Evolutionary conservation across 768 basidiomycete species (phyloP).

Genomic region (Glaciozyma antarctica): DNA sequence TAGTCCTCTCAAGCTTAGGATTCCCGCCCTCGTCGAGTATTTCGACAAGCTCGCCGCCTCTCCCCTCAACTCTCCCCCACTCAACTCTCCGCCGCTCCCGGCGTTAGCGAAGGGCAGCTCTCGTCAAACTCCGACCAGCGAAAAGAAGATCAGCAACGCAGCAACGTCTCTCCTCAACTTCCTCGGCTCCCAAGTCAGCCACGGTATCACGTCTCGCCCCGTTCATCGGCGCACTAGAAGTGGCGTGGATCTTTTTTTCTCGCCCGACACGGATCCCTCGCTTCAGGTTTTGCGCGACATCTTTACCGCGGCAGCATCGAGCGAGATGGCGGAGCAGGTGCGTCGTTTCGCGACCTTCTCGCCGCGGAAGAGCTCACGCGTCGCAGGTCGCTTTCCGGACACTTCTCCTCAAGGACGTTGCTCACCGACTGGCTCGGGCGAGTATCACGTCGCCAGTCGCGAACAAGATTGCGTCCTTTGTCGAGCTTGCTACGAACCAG

Average conservation of each 20-base stretch:
- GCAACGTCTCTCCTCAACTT: background rate
- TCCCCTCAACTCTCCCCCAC: no score
- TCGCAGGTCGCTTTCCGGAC: constrained; percentile 9
- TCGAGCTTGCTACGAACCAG: background rate
- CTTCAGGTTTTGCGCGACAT: constrained; percentile 2
- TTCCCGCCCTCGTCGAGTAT: no score
- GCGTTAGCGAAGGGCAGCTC: background rate
- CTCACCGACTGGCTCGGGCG: background rate
- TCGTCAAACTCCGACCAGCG: background rate
- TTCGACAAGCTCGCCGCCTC: no score
- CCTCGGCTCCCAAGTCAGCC: constrained; percentile 5
- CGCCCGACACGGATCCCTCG: background rate
- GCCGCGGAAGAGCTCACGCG: background rate
- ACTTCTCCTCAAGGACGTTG: background rate
- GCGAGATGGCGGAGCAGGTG: background rate
- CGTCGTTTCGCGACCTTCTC: background rate
- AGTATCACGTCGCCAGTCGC: constrained; percentile 2
- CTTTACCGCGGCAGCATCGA: background rate
- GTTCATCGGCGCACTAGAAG: background rate
- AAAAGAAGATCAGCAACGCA: background rate
- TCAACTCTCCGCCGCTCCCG: background rate
- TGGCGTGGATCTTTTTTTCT: background rate
- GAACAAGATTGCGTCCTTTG: background rate
- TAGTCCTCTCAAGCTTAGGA: no score
- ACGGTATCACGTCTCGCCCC: background rate